These are phyloP conservation scores for Tetrahymena borealis DNA, from an alignment of 73 alveolate species.

Conservation along the genomic window DNA sequence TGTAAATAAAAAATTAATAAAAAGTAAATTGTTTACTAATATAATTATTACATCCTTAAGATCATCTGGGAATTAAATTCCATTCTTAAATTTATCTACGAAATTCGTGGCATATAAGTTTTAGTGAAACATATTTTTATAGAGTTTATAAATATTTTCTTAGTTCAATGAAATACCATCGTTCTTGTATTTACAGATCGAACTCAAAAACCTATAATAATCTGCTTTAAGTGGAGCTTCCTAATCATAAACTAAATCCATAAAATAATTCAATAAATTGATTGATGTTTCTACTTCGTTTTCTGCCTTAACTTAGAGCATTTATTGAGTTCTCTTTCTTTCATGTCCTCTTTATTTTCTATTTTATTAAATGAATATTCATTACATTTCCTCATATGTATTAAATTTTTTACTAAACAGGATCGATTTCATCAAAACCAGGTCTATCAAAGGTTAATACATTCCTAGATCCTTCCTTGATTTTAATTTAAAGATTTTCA, in stretches of 20 bases:
- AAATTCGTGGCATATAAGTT: not conserved
- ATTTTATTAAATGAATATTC: not conserved
- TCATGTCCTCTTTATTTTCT: not conserved
- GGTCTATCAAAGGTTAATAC: slow-evolving; percentile 15
- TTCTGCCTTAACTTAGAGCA: not conserved
- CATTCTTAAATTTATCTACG: not conserved
- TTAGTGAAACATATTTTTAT: not conserved
- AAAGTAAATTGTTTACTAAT: not conserved
- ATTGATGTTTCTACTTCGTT: not conserved
- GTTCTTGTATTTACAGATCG: slow-evolving; percentile 4
- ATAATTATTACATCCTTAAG: not conserved
- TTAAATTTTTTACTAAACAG: not conserved
- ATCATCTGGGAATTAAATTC: not conserved
- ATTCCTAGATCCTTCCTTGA: slow-evolving; percentile 17
- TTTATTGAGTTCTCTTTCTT: slow-evolving; percentile 1
- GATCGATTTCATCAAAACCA: slow-evolving; percentile 7
- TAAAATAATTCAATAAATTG: slow-evolving; percentile 11
- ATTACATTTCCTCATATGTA: not conserved
- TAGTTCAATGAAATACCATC: slow-evolving; percentile 12
- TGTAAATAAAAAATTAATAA: not conserved
- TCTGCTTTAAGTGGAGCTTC: slow-evolving; percentile 23
- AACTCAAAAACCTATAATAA: slow-evolving; percentile 22
- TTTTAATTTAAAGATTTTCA: slow-evolving; percentile 13
- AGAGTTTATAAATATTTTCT: slow-evolving; percentile 18
- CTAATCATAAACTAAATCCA: slow-evolving; percentile 25